These are phyloP conservation scores for Albatrellus ellisii DNA, from an alignment of 768 basidiomycete genomes.

Conservation along the genomic window DNA sequence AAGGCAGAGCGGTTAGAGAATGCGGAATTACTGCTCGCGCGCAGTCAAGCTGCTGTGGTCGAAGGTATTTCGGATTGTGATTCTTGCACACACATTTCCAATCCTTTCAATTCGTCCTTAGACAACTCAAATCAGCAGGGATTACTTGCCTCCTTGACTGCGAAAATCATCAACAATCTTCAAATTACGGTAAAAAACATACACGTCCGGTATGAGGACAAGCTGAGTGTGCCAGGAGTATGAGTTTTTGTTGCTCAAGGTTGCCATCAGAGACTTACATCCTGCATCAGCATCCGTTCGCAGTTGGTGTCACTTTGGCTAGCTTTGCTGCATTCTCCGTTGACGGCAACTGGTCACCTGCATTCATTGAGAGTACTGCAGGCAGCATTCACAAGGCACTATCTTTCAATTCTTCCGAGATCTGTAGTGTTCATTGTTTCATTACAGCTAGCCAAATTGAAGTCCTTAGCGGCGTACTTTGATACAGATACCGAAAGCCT, in stretches of 20 bases:
- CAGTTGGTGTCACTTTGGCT: slow-evolving; percentile 78
- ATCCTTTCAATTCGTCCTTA: slow-evolving; percentile 14
- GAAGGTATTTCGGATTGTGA: slow-evolving; percentile 27
- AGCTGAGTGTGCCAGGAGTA: slow-evolving; percentile 84
- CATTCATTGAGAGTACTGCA: slow-evolving; percentile 84
- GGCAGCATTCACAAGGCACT: slow-evolving; percentile 81
- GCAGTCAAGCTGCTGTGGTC: slow-evolving; percentile 37
- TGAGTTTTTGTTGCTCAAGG: slow-evolving; percentile 18
- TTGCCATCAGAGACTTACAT: background rate
- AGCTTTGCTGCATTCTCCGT: slow-evolving; percentile 86
- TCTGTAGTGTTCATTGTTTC: slow-evolving; percentile 5
- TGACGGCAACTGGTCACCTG: slow-evolving; percentile 74
- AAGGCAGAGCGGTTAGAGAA: slow-evolving; percentile 84
- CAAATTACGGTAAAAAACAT: slow-evolving; percentile 95
- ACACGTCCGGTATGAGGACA: slow-evolving; percentile 94
- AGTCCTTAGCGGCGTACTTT: slow-evolving; percentile 86
- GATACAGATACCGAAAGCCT: slow-evolving; percentile 84
- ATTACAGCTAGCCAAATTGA: slow-evolving; percentile 64
- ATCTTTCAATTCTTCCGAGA: background rate
- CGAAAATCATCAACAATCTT: slow-evolving; percentile 90
- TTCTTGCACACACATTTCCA: background rate
- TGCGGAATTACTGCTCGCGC: slow-evolving; percentile 73
- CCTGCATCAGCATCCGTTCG: slow-evolving; percentile 75
- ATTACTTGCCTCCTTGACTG: slow-evolving; percentile 66
- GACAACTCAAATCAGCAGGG: slow-evolving; percentile 64